These are phyloP conservation scores for Plasmodium cynomolgi DNA, from an alignment of 169 alveolate species.

Conservation along the genomic window DNA sequence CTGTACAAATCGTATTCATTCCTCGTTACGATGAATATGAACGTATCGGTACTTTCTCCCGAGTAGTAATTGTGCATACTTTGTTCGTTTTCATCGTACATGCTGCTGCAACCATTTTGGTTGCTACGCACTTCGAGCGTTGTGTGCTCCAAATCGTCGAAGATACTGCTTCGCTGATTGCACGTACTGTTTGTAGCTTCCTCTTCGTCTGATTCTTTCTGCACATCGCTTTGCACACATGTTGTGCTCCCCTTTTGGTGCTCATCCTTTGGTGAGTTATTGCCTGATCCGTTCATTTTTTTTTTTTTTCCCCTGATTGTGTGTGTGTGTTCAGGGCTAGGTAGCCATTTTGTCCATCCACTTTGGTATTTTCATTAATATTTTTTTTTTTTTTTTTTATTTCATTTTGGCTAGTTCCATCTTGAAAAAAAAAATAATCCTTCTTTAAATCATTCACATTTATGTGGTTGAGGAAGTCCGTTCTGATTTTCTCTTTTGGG, in stretches of 20 bases:
- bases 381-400: neutral
- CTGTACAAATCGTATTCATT: conserved; percentile 42
- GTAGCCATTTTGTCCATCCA: neutral
- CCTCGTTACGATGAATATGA: conserved; percentile 50
- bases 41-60: conserved; percentile 45
- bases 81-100: conserved; percentile 32
- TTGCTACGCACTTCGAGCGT: neutral
- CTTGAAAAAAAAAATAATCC: conserved; percentile 1
- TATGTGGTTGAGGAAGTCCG: conserved; percentile 39
- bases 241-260: neutral
- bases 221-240: neutral
- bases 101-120: neutral
- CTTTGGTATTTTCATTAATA: neutral
- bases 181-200: neutral
- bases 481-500: conserved; percentile 49
- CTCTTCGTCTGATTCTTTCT: neutral
- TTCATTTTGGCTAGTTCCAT: conserved; percentile 3
- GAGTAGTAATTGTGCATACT: conserved; percentile 60
- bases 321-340: neutral
- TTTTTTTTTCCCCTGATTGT: neutral
- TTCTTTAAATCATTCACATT: conserved; percentile 34
- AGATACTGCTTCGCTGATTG: neutral
- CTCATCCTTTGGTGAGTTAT: neutral
- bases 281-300: conserved; percentile 33
- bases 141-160: neutral